A percentile compares a stretch with the other conserved stretches of the same genome.
These are phyloP conservation scores for Sporothrix pallida DNA, from an alignment of 2,329 filamentous ascomycete species.

Conservation along the genomic window DNA sequence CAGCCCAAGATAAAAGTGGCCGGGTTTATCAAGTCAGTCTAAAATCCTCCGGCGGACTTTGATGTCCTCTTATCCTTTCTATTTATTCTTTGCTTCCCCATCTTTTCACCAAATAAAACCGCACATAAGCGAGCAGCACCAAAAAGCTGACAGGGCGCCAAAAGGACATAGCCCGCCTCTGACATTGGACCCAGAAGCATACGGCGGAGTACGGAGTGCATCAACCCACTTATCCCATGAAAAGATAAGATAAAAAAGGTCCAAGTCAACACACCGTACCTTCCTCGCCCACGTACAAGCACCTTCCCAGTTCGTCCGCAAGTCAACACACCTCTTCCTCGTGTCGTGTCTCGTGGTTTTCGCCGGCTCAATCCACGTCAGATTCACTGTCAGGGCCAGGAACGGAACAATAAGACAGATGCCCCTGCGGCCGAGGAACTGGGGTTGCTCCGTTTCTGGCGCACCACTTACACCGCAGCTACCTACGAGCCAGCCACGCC, in stretches of 20 bases:
- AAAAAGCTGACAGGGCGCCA: background rate
- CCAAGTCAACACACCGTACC: background rate
- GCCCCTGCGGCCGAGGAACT: background rate
- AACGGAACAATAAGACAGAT: background rate
- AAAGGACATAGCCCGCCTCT: background rate
- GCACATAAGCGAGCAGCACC: slow-evolving; percentile 2
- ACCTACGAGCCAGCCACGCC: background rate
- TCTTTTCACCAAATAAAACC: background rate
- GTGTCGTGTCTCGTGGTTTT: too few species aligned
- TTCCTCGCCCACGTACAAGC: too few species aligned
- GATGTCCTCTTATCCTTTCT: background rate
- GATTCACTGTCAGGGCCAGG: background rate
- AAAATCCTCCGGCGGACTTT: background rate
- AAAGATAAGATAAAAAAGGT: slow-evolving; percentile 11
- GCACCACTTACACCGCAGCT: slow-evolving; percentile 11
- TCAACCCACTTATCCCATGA: background rate
- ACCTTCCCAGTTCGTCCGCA: background rate
- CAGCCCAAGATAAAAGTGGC: background rate
- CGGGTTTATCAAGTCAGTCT: background rate
- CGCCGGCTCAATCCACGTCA: too few species aligned
- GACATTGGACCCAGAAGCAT: background rate
- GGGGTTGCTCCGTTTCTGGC: background rate
- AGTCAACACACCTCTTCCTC: background rate
- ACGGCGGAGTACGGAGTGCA: too few species aligned
- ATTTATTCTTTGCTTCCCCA: background rate